Base-by-base conservation (phyloP, 306 rosid species). In the Senna tora region DNA sequence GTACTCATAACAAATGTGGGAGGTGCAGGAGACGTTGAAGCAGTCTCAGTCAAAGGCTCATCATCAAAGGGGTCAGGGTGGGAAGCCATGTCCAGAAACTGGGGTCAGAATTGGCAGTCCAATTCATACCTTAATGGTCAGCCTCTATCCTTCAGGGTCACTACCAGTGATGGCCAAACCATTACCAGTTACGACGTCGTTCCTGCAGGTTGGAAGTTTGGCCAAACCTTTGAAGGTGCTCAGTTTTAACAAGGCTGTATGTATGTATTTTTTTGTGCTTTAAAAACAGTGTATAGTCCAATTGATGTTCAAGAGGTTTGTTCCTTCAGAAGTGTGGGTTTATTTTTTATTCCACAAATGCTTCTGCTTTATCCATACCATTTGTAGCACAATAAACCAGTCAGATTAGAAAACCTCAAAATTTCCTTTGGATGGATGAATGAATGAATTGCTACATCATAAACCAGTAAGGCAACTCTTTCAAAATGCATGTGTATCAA, bases 31-130 rank as follows among this genome's bases (percentile, higher is more conserved):
- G 90, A 89, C 33, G 87, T 89, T 10, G 82, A 69, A 30, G 63
- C 92, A 0, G 82, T 85, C 45, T 87, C 90, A 10, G 73, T 89
- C 71, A 87, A 85, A 33, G 92, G 92, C 0, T 81, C 92, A 2
- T 59, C 68, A 4, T 76, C 30, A 25, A 89, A 82, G 5, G 87
- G 96, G 92, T 76, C 30, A 25, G 90, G 83, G 5, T 89, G 96
- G 92, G 82, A 75, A 34, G 4, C 79, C 63, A 78, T 87, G 92
- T 85, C 85, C 0, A 78, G 89, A 62, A 89, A 89, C 19, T 85
- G 90, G 92, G 96, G 92, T 0, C 89, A 89, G 64, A 89, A 89
- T 36, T 89, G 96, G 92, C 90, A 89, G 46, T 83, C 84, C 69
- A 87, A 83, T 73, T 59, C 80, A 9, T 58, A 73, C 64, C 80